Evolutionary conservation across 192 early-diverging fungal species (phyloP), one percentile per base, ranked within the genome.

Genomic region (Oehlia diaphana): DNA sequence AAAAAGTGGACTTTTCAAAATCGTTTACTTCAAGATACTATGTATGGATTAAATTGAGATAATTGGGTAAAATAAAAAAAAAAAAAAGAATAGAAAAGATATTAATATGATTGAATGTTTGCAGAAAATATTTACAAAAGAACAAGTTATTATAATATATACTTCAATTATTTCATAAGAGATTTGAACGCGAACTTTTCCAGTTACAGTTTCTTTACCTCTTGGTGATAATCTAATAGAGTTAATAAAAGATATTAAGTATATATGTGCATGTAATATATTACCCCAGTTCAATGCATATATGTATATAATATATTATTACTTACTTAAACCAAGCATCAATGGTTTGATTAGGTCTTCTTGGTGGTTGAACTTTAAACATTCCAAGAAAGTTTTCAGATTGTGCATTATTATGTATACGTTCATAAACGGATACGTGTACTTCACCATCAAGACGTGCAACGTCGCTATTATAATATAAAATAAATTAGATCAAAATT

Each of bases 141-240:
- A 2, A 31, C 26, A 26, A 26, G 44, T 64, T n/a, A 66, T 50
- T 68, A 50, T 26, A n/a, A 75, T 35, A 53, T 2, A 31, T 78
- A 79, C 77, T 49, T 61, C 78, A 4, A 70, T 21, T 70, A 47
- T 70, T n/a, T 47, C 68, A 65, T 86, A 89, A 19, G 83, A 77
- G 49, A 86, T 71, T 26, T 86, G 81, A 77, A 89, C 78, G 19
- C 83, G 78, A n/a, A 89, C 79, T 77, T 89, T 84, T 53, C 88
- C 88, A 2, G 86, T 83, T 3, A 84, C 81, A 16, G 14, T 28
- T 37, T 49, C 75, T 42, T 79, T 79, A 28, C 68, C 77, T n/a
- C 77, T 50, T 79, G 77, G 77, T 16, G 12, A 44, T n/a, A 79
- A 31, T 63, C 77, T 79, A 63, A 28, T 14, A 78, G 37, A 49